Conservation (phyloP, 208 protist species). For the Acanthamoeba triangularis region DNA sequence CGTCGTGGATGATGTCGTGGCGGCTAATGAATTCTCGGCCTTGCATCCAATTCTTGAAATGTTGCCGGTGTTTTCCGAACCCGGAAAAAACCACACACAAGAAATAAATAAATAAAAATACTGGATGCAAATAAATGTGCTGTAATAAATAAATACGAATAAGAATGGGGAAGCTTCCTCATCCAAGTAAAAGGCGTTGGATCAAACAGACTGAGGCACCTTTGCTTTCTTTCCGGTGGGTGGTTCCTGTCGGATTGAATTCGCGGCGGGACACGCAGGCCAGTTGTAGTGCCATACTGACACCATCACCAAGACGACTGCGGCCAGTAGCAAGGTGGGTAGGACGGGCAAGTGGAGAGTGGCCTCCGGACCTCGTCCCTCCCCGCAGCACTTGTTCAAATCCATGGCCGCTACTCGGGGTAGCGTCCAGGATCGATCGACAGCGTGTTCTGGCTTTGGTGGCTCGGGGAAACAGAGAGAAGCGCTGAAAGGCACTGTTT, state of each 20-base stretch:
- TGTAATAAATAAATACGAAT: too few species aligned
- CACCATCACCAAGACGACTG: neutral
- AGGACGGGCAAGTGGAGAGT: neutral
- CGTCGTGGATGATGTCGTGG: too few species aligned
- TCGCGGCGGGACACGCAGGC: neutral
- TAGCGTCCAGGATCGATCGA: too few species aligned
- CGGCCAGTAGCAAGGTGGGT: neutral
- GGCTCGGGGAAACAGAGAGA: too few species aligned
- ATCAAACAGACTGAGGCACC: too few species aligned
- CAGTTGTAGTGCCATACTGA: neutral
- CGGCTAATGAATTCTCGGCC: too few species aligned
- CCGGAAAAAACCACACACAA: neutral
- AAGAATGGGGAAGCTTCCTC: neutral
- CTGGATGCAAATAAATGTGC: neutral
- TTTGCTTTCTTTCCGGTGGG: too few species aligned
- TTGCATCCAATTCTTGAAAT: too few species aligned
- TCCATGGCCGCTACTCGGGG: neutral
- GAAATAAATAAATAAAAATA: neutral
- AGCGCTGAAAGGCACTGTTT: too few species aligned
- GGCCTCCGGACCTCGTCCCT: neutral
- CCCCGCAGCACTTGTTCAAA: neutral
- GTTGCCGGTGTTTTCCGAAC: neutral
- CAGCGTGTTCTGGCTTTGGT: too few species aligned
- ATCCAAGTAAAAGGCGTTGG: too few species aligned
- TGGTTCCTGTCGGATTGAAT: neutral